phyloP scores from a whole-genome alignment of 768 basidiomycete species.

The Pleurotus tuber-regium region DNA sequence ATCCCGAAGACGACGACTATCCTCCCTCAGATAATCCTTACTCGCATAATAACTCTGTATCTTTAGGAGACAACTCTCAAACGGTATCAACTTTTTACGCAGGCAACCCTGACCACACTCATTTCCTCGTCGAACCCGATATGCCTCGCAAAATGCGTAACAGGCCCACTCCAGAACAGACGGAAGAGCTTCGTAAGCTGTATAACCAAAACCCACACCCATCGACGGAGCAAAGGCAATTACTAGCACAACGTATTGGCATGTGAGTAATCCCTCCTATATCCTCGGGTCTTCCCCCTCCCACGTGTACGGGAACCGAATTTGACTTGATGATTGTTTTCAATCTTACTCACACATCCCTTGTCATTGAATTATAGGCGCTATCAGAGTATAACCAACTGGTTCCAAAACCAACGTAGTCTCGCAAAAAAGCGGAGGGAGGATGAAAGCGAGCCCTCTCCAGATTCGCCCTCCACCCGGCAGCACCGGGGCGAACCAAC shows the following conservation, averaged over 20 bases:
- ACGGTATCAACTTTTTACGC: conserved; percentile 39
- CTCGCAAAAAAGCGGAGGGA: conserved; percentile 71
- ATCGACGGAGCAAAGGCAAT: conserved; percentile 61
- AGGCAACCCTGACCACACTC: conserved; percentile 46
- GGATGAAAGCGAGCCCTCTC: conserved; percentile 40
- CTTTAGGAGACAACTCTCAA: conserved; percentile 26
- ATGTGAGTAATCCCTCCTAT: conserved; percentile 56
- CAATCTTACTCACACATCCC: conserved; percentile 29
- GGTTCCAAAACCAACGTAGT: conserved; percentile 87
- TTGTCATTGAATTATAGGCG: conserved; percentile 67
- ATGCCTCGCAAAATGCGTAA: conserved; percentile 61
- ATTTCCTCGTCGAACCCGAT: conserved; percentile 48
- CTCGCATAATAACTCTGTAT: conserved; percentile 26
- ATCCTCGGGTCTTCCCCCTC: conserved; percentile 12
- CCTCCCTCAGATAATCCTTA: conserved; percentile 29
- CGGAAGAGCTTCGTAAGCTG: conserved; percentile 64
- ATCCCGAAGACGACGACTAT: conserved; percentile 42
- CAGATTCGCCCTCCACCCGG: conserved; percentile 23
- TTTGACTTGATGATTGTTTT: conserved; percentile 25
- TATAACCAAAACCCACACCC: conserved; percentile 69
- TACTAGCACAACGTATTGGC: conserved; percentile 65
- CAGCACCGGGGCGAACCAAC: conserved; percentile 29
- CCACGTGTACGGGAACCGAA: conserved; percentile 12
- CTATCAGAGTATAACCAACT: conserved; percentile 77
- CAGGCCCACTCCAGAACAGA: conserved; percentile 62